These are phyloP conservation scores for Colletotrichum tabaci DNA, from an alignment of 2,329 filamentous ascomycete genomes.

Conservation along the genomic window DNA sequence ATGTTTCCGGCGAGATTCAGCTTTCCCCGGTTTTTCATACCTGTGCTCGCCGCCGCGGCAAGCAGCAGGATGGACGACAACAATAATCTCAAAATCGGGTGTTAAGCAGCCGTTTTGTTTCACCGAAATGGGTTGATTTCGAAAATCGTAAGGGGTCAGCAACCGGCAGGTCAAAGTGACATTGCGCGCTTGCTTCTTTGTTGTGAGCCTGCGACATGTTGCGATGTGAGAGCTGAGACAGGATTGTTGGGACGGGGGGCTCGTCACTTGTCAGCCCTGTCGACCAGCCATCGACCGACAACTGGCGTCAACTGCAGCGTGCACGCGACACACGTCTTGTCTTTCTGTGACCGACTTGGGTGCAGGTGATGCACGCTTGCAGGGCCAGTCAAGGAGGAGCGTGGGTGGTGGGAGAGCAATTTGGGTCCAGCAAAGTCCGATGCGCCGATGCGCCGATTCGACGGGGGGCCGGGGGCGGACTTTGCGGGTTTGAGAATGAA, in stretches of 20 bases:
- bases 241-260: constrained; percentile 21
- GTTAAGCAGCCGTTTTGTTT: constrained; percentile 28
- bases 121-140: constrained; percentile 24
- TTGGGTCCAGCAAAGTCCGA: constrained; percentile 20
- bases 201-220: constrained; percentile 9
- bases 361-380: constrained; percentile 17
- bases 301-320: neutral
- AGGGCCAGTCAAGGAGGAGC: neutral
- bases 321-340: constrained; percentile 32
- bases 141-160: neutral
- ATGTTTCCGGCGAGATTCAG: constrained; percentile 12
- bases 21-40: neutral
- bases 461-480: constrained; percentile 25
- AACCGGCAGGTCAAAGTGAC: constrained; percentile 7
- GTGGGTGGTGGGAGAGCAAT: neutral
- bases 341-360: constrained; percentile 3
- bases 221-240: constrained; percentile 12
- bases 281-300: neutral
- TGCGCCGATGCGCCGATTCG: constrained; percentile 18
- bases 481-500: constrained; percentile 24
- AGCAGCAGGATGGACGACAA: neutral
- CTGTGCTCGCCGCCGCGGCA: neutral
- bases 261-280: constrained; percentile 24
- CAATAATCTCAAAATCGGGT: constrained; percentile 31
- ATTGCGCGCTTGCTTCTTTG: neutral